Conservation (phyloP, 2,329 filamentous ascomycete species). For the Graphium sp. region DNA sequence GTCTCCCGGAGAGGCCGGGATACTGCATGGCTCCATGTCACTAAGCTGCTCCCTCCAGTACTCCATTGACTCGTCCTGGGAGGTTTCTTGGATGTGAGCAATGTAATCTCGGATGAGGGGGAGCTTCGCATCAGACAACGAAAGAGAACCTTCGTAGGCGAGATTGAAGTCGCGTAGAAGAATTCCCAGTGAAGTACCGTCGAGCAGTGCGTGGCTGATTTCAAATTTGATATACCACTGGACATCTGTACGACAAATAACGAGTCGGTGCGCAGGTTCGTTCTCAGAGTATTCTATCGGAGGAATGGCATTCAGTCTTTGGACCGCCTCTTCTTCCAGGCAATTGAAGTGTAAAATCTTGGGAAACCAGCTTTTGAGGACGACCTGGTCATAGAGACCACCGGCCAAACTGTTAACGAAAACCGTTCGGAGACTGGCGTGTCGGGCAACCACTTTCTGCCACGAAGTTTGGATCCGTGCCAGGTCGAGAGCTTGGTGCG, state of each 20-base stretch:
- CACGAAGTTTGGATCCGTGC: slow-evolving; percentile 23
- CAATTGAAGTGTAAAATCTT: slow-evolving; percentile 29
- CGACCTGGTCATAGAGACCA: slow-evolving; percentile 27
- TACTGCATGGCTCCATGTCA: slow-evolving; percentile 8
- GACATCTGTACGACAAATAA: too few species aligned
- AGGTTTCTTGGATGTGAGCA: slow-evolving; percentile 6
- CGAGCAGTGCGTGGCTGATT: slow-evolving; percentile 1
- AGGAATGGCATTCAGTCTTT: slow-evolving; percentile 22
- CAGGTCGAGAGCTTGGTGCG: slow-evolving; percentile 5
- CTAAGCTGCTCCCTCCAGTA: slow-evolving; percentile 9
- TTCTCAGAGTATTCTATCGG: slow-evolving; percentile 14
- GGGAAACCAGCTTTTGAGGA: slow-evolving; percentile 22
- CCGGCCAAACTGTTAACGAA: slow-evolving; percentile 28
- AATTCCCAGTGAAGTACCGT: slow-evolving; percentile 1
- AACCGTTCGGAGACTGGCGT: slow-evolving; percentile 25
- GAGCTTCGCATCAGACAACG: neutral
- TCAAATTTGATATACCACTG: neutral
- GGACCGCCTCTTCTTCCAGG: neutral
- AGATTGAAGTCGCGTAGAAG: neutral
- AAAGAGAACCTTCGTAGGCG: neutral
- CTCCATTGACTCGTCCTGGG: slow-evolving; percentile 5
- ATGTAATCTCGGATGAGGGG: slow-evolving; percentile 7
- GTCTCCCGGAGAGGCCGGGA: slow-evolving; percentile 7
- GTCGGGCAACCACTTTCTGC: slow-evolving; percentile 22
- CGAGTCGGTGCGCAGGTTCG: neutral